Base-by-base conservation (phyloP, 164 flowering plant genomes). In the Aristolochia californica region DNA sequence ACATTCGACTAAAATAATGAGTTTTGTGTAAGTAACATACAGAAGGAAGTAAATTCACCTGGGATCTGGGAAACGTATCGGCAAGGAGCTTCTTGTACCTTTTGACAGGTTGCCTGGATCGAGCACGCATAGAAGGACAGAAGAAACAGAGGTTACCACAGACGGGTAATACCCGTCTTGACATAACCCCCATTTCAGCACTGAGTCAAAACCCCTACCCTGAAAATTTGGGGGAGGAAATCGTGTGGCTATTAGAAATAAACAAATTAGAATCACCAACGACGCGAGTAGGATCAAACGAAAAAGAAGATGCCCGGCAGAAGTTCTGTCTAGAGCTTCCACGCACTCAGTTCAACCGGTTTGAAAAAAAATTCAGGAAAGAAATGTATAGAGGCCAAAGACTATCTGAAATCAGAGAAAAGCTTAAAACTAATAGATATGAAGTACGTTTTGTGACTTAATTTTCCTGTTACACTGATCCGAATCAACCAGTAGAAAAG, bases 61-160 rank as follows among this genome's bases (percentile, higher is more conserved):
- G 90, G 62, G 82, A 77, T 27, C 76, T 68, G 12, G 93, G 90
- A 48, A 88, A 85, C 28, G 85, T 82, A 14, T 83, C 87, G n/a
- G 84, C 74, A 4, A 88, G 77, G 49, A 88, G 70, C 78, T 83
- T 85, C 81, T 88, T 88, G 70, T 88, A 88, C 11, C 96, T 81
- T 65, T 85, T 88, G 9, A 88, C 94, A 0, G 96, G 96, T 69
- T 85, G 96, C 54, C 96, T 72, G 7, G 96, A 88, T 65, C 96
- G 74, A 13, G 96, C 94, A 44, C 96, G 78, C 82, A 88, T 13
- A 0, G 94, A 78, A 21, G 96, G 96, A 61, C 96, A 88, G 71
- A 83, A 71, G 76, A 73, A 77, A 71, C 96, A 88, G 69, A 88
- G 72, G 78, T 71, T 85, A 30, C 91, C 85, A 56, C 96, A 88